Evolutionary conservation across 768 basidiomycete species (phyloP), one percentile per base, ranked within the genome.

Genomic region (Boletus reticulatus): DNA sequence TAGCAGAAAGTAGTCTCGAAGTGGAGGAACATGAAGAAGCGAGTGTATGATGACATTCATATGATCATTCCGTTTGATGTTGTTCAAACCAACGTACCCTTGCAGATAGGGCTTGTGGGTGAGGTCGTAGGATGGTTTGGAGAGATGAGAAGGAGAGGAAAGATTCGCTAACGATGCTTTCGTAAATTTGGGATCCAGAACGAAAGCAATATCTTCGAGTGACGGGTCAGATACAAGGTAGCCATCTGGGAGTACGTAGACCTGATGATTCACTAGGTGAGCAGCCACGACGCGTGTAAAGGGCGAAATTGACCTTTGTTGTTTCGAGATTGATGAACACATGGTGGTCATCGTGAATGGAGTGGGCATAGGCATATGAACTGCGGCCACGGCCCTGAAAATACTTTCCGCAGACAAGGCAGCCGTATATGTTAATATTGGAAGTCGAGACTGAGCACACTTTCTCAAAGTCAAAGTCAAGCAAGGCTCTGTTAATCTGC

Each of bases 381-480:
- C 81, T 92, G 60, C 88, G 87, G 36, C 97, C 96, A 65, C 97
- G 80, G 24, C 97, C 97, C 79, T 98, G 96, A 69, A 97, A 98
- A 72, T 98, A 99, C 76, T 97, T 98, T 52, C 97, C 97, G 69
- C 93, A 95, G 16, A 98, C 95, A 50, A 99, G 84, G 69, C 97
- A 99, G 34, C 92, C 94, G 67, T 99, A 99, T 59, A 89, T 90
- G 73, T 99, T 97, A 80, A 97, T 94, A 73, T 98, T 96, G 41
- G 92, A 90, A 52, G 93, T 80, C 36, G 93, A 97, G 49, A 98
- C 92, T 10, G 96, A 98, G 79, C 97, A 99, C 27, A 98, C 84
- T 79, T 96, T 94, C 76, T 99, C 97, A 65, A 99, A 99, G 75
- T 99, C 97, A 74, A 99, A 99, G 73, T 99, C 97, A 54, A 99